Percentiles rank a stretch among this genome's conserved stretches.
Conservation (phyloP, 1,284 basidiomycete species). For the Inonotus obliquus region DNA sequence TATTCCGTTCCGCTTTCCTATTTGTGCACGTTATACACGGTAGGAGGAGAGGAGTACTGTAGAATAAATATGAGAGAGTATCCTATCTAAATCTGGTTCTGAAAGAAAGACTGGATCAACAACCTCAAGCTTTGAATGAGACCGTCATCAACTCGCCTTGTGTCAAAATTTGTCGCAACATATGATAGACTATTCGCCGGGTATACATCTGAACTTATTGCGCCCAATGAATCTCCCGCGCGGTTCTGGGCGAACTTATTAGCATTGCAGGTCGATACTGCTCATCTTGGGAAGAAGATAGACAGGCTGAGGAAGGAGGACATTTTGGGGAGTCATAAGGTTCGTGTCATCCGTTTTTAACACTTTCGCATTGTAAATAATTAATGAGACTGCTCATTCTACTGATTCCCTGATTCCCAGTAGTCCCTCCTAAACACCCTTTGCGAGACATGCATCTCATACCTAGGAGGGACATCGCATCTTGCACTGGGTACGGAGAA, state of each 20-base stretch:
- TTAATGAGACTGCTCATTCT: too few relatives aligned
- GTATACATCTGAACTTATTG: constrained; percentile 34
- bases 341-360: constrained; percentile 23
- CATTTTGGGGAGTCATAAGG: constrained; percentile 40
- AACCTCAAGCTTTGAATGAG: neutral
- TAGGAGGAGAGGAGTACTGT: too few relatives aligned
- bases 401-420: constrained; percentile 27
- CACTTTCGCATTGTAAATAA: neutral
- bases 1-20: too few relatives aligned
- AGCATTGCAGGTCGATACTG: constrained; percentile 43
- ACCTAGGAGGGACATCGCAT: constrained; percentile 31
- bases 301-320: constrained; percentile 35
- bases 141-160: constrained; percentile 12
- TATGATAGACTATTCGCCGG: constrained; percentile 44
- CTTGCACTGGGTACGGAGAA: too few relatives aligned
- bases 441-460: constrained; percentile 40
- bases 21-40: too few relatives aligned
- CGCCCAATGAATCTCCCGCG: constrained; percentile 31
- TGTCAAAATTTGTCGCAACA: constrained; percentile 38
- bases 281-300: constrained; percentile 31
- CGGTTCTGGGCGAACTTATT: constrained; percentile 49
- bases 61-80: too few relatives aligned
- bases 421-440: constrained; percentile 49
- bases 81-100: too few relatives aligned
- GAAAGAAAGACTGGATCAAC: too few relatives aligned